These are phyloP conservation scores for Suillus clintonianus DNA, from an alignment of 768 basidiomycete genomes.

Conservation along the genomic window DNA sequence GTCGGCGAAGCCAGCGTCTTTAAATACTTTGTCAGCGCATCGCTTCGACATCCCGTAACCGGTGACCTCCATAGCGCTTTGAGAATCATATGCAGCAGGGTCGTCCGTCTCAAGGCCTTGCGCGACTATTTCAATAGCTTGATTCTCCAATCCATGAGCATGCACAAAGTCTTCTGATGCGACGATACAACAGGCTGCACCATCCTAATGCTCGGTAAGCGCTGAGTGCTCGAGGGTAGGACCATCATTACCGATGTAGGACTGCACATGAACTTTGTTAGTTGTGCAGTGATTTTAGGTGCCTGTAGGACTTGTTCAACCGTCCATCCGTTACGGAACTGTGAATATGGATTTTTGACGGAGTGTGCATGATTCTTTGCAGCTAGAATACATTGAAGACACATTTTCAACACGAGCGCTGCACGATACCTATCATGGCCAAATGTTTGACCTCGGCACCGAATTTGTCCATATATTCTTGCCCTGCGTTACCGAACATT, in stretches of 20 bases:
- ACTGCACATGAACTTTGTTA: conserved; percentile 87
- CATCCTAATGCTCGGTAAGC: conserved; percentile 47
- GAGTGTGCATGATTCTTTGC: conserved; percentile 87
- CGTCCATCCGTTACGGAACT: conserved; percentile 80
- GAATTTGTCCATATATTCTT: conserved; percentile 78
- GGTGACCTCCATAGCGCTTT: conserved; percentile 78
- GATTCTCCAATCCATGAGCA: conserved; percentile 72
- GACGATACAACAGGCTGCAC: conserved; percentile 74
- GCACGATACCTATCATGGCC: conserved; percentile 67
- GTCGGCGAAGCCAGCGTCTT: conserved; percentile 65
- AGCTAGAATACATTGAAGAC: conserved; percentile 32
- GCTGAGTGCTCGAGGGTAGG: neutral
- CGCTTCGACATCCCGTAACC: conserved; percentile 77
- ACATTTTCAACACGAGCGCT: conserved; percentile 9
- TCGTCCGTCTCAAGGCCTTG: conserved; percentile 68
- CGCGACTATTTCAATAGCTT: conserved; percentile 81
- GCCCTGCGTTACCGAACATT: conserved; percentile 70
- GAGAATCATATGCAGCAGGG: conserved; percentile 61
- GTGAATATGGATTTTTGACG: conserved; percentile 81
- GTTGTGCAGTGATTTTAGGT: conserved; percentile 67
- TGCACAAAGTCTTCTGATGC: conserved; percentile 81
- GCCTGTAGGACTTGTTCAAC: conserved; percentile 68
- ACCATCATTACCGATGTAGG: conserved; percentile 61
- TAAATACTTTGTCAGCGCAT: conserved; percentile 69
- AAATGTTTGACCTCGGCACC: conserved; percentile 68